Evolutionary conservation across 2,329 filamentous ascomycete genomes (phyloP).

Genomic region (Phaeosphaeria sp.): DNA sequence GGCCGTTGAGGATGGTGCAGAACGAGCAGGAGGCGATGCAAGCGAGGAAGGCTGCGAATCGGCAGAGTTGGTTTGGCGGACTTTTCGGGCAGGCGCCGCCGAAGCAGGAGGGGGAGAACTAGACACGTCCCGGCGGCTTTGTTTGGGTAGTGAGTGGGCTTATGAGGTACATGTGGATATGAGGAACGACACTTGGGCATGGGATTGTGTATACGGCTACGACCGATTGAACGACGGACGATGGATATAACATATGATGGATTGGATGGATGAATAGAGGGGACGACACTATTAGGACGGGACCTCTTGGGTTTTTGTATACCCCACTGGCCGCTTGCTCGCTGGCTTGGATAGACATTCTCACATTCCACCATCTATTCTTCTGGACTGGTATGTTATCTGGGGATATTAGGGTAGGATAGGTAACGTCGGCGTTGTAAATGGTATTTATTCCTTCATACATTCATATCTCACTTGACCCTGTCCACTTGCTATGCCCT

Average conservation of each 20-base stretch:
- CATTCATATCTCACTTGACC: not conserved
- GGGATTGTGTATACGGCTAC: too few species aligned
- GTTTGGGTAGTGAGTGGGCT: too few species aligned
- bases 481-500: too few species aligned
- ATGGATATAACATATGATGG: too few species aligned
- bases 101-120: conserved; percentile 18
- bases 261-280: too few species aligned
- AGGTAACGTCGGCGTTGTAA: not conserved
- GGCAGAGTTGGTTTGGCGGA: conserved; percentile 55
- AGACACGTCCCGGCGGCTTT: not conserved
- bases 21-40: conserved; percentile 59
- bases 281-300: too few species aligned
- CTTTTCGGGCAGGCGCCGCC: conserved; percentile 50
- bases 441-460: not conserved
- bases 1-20: conserved; percentile 86
- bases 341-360: conserved; percentile 6
- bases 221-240: not conserved
- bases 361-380: too few species aligned
- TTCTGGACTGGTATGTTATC: too few species aligned
- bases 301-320: too few species aligned
- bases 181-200: not conserved
- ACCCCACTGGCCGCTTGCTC: too few species aligned
- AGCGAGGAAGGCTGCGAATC: conserved; percentile 53
- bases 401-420: not conserved
- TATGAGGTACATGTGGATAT: not conserved